Conservation (phyloP, 352 stramenopile genomes). For the Globisporangium lucens region DNA sequence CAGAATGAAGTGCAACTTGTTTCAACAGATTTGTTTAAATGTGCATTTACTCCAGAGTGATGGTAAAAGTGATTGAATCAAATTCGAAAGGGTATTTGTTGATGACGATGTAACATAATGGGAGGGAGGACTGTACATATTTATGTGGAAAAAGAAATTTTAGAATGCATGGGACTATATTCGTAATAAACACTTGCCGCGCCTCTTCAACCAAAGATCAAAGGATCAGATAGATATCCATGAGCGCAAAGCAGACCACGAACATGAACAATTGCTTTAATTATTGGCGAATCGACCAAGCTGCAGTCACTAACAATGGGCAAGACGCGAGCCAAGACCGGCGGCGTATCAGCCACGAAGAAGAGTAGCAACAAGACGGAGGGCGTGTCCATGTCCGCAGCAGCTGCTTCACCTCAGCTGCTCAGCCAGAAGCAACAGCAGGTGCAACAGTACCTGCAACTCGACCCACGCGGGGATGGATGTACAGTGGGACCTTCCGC, state of each 20-base stretch:
- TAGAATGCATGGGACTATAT: neutral
- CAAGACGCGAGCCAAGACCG: neutral
- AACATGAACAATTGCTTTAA: no score
- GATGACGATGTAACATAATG: no score
- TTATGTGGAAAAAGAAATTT: neutral
- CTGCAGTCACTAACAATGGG: neutral
- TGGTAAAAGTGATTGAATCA: no score
- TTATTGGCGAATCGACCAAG: neutral
- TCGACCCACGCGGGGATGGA: conserved; percentile 65
- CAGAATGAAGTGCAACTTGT: no score
- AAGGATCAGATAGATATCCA: neutral
- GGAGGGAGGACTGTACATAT: no score
- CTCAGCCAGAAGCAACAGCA: neutral
- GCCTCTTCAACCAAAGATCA: conserved; percentile 3
- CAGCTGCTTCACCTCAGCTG: neutral
- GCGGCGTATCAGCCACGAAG: neutral
- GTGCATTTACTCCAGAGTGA: no score
- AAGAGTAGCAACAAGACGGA: neutral
- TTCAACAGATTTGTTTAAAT: no score
- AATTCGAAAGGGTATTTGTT: no score
- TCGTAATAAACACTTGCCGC: neutral
- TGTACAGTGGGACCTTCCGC: conserved; percentile 81
- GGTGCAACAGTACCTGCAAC: conserved; percentile 30
- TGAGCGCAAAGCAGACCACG: neutral
- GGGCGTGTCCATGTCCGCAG: neutral